phyloP scores from a whole-genome alignment of 306 rosid species.

The Macrotyloma uniflorum region DNA sequence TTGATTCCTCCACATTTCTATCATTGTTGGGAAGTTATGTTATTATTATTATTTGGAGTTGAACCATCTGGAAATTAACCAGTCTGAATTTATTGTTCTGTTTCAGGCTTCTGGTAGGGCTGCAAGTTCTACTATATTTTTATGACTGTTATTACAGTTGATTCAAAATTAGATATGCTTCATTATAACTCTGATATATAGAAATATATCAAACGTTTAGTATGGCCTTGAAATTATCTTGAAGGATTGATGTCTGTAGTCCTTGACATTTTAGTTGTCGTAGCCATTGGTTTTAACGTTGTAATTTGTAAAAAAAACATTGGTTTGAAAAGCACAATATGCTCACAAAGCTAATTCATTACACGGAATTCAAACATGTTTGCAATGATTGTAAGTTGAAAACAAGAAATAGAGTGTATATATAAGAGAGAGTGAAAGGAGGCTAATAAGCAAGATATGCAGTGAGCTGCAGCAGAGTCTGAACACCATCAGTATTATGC shows the following conservation, averaged over 20 bases:
- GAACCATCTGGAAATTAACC: constrained; percentile 1
- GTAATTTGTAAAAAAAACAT: background rate
- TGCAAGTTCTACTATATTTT: constrained; percentile 41
- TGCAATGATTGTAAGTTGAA: too few relatives aligned
- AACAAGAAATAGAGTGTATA: too few relatives aligned
- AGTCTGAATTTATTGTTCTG: constrained; percentile 22
- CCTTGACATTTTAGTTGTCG: too few relatives aligned
- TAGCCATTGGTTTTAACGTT: too few relatives aligned
- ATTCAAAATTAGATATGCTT: constrained; percentile 1
- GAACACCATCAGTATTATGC: constrained; percentile 60
- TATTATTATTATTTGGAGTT: background rate
- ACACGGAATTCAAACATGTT: background rate
- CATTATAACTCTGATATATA: background rate
- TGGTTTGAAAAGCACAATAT: background rate
- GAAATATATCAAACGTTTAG: background rate
- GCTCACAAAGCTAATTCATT: too few relatives aligned
- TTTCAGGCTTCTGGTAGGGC: constrained; percentile 70
- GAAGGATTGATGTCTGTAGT: too few relatives aligned
- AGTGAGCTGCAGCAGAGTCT: constrained; percentile 63
- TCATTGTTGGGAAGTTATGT: background rate
- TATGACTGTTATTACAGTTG: background rate
- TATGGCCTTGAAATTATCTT: too few relatives aligned
- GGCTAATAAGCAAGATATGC: constrained; percentile 56
- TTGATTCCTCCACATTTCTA: background rate
- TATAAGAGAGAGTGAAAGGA: background rate